Evolutionary conservation across 345 rosid genomes (phyloP), one percentile per base, ranked within the genome.

Genomic region (Eucalyptus camaldulensis): DNA sequence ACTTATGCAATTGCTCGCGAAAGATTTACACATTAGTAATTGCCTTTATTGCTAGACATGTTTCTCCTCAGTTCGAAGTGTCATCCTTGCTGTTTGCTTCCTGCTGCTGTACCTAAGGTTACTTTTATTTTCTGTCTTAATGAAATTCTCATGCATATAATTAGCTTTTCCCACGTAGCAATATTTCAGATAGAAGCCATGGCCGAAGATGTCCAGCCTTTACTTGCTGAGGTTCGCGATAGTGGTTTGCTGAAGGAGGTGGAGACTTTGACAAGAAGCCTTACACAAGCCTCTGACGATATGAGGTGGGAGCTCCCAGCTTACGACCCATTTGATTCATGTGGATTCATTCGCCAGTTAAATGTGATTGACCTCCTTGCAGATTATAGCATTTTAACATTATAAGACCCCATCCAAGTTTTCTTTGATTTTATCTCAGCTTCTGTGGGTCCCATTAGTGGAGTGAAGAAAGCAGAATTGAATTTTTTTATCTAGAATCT

Each of bases 181-280:
- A 90, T 60, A 90, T 97, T 95, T 92, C 99, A 97, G 99, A 96
- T 98, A 76, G 91, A 97, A 94, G 99, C 96, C 94, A 97, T 98
- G 97, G 95, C 99, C 86, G 98, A 95, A 93, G 99, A 97, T 94
- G 93, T 97, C 88, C 97, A 97, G 93, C 99, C 99, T 92, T 95
- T 97, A 92, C 95, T 98, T 60, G 87, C 99, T n/a, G 99, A 96
- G 92, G 91, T 97, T 93, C 96, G 95, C 89, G 94, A 97, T 72
- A 95, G 96, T 43, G 98, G 96, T 91, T 92, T 98, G 92, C 96
- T 98, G 85, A 97, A 96, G 92, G 99, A 98, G 90, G 96, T 97
- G 91, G 97, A 98, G 91, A 87, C 86, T 90, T 95, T 98, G 88
- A 96, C 99, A 62, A 95, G 94, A 93, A 97, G 95, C 94, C 94